Evolutionary conservation across 2,329 filamentous ascomycete genomes (phyloP), one percentile per base, ranked within the genome.

Genomic region (Penicillium sp.): DNA sequence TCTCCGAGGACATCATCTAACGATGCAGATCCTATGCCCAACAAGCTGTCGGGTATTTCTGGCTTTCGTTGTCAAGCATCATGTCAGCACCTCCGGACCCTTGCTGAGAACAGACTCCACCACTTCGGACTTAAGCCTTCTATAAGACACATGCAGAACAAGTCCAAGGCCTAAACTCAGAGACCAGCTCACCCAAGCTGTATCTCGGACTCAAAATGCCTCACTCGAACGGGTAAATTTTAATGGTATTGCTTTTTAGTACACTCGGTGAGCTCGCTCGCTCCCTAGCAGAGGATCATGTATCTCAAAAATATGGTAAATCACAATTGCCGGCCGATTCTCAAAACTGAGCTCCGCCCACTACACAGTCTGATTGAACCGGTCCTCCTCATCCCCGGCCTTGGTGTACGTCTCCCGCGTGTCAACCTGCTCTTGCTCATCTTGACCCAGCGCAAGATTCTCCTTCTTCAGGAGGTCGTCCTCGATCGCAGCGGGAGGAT

Each of bases 351-450:
- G 19, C 30, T 33, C 16, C 6, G 26, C 52, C 40, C 25, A 7
- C 64, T 77, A 83, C 42, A 82, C 77, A 35, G 79, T 81, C n/a
- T 75, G 80, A 68, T 82, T 82, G 63, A 73, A 75, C 6, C 76
- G 73, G 64, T 82, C 80, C 57, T 78, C 78, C 67, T 82, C 80
- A 38, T 78, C 80, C 16, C 75, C 76, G 40, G 75, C 75, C 67
- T 78, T 78, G 14, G 76, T 77, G 68, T 76, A 81, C 4, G 79
- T 80, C 61, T 79, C 79, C 35, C 75, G 74, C 6, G 72, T 67
- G 55, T 79, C 77, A 56, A 78, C 75, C 37, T 73, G 65, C 25
- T 78, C 75, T 64, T 79, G 76, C 65, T 80, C 72, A 59, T 77
- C 74, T 66, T 80, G 70, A 16, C 75, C 75, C 57, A 79, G 60